Base-by-base conservation (phyloP, 2,329 filamentous ascomycete species). In the Cryphonectria radicalis region DNA sequence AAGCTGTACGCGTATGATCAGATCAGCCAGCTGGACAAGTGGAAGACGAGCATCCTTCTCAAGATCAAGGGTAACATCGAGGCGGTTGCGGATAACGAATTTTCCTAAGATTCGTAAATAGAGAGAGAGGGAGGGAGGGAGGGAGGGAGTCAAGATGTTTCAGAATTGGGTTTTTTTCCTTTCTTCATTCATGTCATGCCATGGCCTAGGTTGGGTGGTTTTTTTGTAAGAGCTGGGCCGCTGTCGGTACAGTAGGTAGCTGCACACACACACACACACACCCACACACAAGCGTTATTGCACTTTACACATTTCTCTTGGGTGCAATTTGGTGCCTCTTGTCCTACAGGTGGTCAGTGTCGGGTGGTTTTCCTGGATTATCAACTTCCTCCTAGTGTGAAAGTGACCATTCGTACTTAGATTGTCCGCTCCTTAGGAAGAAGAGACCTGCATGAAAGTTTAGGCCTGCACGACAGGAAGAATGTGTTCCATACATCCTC, bases 21-120 rank as follows among this genome's bases (percentile, higher is more conserved):
- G 84, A 87, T 97, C 84, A 96, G 91, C 84, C 96, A 96, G 86
- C 84, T 98, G 78, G 95, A 98, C 80, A 96, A 95, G 85, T 98
- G 95, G 95, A 97, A 98, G 91, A 97, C 93, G 66, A 93, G 92
- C 43, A 84, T 97, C 71, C 82, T 97, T 74, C 84, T 97, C 78
- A 89, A 90, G 76, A 88, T 98, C 77, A 98, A 98, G 90, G 91
- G 91, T 77, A 86, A 86, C 68, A 97, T 97, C 77, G 92, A 95
- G 82, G 85, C 81, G 74, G 71, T 40, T 32, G 79, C 79, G 10
- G 79, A 80, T 70, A 80, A 80, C 67, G 80, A 81, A 73, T 81
- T 81, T 66, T 78, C 80, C 59, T 81, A 72, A 76, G 66, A 14
- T 22, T 40, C 2, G 28, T 19, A 35, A 2, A 11, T 10, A 62